Evolutionary conservation across 2,329 filamentous ascomycete species (phyloP).

Genomic region (Fusarium buxicola): DNA sequence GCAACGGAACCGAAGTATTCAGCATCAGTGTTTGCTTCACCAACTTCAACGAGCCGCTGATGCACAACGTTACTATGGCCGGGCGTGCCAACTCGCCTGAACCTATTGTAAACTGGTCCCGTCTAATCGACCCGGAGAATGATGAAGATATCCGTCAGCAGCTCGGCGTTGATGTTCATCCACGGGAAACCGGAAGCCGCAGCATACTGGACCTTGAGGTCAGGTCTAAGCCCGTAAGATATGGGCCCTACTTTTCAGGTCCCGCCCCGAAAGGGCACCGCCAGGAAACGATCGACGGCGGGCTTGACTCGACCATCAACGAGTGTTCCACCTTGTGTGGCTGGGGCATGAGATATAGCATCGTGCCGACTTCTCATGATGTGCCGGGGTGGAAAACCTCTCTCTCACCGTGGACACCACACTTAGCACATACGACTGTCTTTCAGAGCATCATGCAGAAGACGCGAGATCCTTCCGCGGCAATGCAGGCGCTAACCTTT

Average conservation of each 20-base stretch:
- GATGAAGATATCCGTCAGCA: background rate
- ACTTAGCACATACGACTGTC: constrained; percentile 10
- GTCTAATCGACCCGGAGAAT: background rate
- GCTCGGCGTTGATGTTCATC: background rate
- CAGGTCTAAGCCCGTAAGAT: no score
- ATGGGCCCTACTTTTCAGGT: no score
- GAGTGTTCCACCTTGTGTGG: no score
- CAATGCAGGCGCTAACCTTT: background rate
- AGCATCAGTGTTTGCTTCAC: background rate
- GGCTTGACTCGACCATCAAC: no score
- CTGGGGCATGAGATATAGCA: no score
- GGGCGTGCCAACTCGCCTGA: background rate
- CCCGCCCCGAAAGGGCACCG: no score
- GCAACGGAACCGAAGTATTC: background rate
- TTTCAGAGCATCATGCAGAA: constrained; percentile 15
- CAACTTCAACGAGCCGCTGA: background rate
- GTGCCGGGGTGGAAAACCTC: no score
- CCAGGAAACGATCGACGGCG: no score
- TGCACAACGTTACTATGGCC: constrained; percentile 11
- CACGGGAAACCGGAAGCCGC: background rate
- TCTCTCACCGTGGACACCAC: constrained; percentile 19
- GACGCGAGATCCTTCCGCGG: constrained; percentile 14
- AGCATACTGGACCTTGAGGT: constrained; percentile 7
- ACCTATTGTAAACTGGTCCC: background rate
- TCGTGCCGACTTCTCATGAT: no score